These are phyloP conservation scores for Pigoraptor vietnamica DNA, from an alignment of 78 protist species.

Conservation along the genomic window DNA sequence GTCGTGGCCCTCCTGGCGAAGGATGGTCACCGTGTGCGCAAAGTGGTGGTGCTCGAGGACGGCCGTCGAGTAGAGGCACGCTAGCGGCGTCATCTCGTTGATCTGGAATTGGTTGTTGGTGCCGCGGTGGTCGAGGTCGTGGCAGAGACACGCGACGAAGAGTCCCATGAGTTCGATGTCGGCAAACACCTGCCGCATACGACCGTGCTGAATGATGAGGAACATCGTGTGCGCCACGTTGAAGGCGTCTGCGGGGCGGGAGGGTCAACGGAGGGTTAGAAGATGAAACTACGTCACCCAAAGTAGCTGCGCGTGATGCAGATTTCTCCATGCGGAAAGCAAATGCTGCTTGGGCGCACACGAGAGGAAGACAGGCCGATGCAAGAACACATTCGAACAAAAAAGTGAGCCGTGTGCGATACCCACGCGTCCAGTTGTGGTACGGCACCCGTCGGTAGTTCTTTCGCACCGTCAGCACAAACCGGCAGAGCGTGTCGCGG, in stretches of 20 bases:
- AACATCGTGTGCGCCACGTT: neutral
- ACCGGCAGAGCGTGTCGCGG: neutral
- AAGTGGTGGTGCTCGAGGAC: conserved; percentile 17
- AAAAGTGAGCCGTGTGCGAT: neutral
- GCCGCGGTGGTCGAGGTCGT: conserved; percentile 26
- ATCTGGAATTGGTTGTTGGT: neutral
- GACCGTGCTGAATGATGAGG: neutral
- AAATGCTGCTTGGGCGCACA: too few species aligned
- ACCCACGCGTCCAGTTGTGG: conserved; percentile 12
- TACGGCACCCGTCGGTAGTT: conserved; percentile 8
- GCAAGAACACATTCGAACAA: neutral
- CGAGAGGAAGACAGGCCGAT: too few species aligned
- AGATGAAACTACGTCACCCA: too few species aligned
- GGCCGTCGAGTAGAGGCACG: neutral
- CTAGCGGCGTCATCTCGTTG: neutral
- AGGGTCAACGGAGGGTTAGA: too few species aligned
- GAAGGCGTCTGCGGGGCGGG: conserved; percentile 1
- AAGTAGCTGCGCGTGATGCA: too few species aligned
- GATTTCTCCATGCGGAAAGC: too few species aligned
- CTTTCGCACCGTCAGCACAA: neutral
- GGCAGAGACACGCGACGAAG: neutral
- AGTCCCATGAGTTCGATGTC: neutral
- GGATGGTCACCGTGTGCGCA: neutral
- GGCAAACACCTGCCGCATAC: neutral
- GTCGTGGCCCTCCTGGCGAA: neutral